Conservation (phyloP, 192 early-diverging fungal species). For the Piromyces finnis region DNA sequence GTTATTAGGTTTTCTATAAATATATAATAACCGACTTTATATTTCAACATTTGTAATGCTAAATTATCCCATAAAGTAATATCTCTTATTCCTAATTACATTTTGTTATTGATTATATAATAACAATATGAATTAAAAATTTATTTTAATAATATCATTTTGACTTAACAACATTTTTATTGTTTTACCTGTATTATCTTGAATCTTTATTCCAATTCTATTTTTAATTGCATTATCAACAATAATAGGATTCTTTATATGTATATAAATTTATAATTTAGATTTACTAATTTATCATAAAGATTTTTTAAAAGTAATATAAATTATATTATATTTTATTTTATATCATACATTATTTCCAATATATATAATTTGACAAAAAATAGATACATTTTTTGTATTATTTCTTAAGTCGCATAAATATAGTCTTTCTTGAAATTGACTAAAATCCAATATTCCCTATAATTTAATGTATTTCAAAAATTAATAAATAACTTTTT, state of each 20-base stretch:
- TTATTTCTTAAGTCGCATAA: neutral
- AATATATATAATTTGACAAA: neutral
- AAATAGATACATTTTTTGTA: neutral
- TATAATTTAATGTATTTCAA: neutral
- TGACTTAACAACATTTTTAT: neutral
- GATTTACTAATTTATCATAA: too few species aligned
- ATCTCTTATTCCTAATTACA: neutral
- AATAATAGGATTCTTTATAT: neutral
- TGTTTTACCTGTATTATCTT: neutral
- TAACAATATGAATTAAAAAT: too few species aligned
- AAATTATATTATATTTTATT: too few species aligned
- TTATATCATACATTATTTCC: neutral
- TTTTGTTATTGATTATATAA: too few species aligned
- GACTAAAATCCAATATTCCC: neutral
- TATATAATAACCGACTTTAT: neutral
- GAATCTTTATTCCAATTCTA: neutral
- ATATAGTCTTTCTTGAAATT: neutral
- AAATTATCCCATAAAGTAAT: neutral
- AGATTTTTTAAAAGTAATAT: too few species aligned
- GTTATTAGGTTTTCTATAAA: neutral
- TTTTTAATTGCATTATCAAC: neutral
- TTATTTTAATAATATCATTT: too few species aligned
- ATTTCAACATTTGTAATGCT: neutral
- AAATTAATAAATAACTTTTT: too few species aligned
- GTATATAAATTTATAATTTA: too few species aligned